A percentile compares a stretch with the other conserved stretches of the same genome.
Evolutionary conservation across 345 rosid species (phyloP).

Genomic region (Hypericum androsaemum): DNA sequence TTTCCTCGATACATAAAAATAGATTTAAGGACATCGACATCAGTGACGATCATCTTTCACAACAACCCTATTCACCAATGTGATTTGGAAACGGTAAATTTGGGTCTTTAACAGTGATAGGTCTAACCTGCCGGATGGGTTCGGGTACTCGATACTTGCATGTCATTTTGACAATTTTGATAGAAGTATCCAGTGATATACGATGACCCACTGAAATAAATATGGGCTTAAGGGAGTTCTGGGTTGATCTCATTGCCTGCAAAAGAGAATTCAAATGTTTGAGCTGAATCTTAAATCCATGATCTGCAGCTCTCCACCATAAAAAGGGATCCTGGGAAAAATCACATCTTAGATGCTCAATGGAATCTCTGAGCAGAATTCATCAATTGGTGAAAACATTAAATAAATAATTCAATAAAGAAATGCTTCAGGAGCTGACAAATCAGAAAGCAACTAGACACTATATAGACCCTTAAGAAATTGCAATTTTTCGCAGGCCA

Average conservation of each 20-base stretch:
- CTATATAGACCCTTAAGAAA: too few species aligned
- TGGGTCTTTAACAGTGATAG: background rate
- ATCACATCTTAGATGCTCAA: too few species aligned
- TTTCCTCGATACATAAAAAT: background rate
- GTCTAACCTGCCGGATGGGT: constrained; percentile 74
- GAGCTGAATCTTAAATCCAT: too few species aligned
- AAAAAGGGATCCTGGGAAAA: too few species aligned
- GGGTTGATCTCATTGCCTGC: constrained; percentile 60
- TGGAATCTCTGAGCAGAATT: too few species aligned
- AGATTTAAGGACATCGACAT: background rate
- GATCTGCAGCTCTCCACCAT: too few species aligned
- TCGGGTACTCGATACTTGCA: constrained; percentile 84
- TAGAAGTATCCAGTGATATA: constrained; percentile 58
- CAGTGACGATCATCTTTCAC: background rate
- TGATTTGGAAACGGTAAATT: background rate
- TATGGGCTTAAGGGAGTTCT: constrained; percentile 53
- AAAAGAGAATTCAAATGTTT: background rate
- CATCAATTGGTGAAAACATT: too few species aligned
- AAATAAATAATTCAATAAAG: too few species aligned
- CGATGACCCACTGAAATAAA: constrained; percentile 77
- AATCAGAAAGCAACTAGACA: too few species aligned
- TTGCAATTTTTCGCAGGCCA: too few species aligned
- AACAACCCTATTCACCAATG: background rate
- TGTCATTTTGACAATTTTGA: constrained; percentile 47
- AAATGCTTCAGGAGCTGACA: too few species aligned